Percentiles rank a stretch among this genome's conserved stretches.
Conservation (phyloP, 2,329 filamentous ascomycete genomes). For the Sporothrix mexicana region DNA sequence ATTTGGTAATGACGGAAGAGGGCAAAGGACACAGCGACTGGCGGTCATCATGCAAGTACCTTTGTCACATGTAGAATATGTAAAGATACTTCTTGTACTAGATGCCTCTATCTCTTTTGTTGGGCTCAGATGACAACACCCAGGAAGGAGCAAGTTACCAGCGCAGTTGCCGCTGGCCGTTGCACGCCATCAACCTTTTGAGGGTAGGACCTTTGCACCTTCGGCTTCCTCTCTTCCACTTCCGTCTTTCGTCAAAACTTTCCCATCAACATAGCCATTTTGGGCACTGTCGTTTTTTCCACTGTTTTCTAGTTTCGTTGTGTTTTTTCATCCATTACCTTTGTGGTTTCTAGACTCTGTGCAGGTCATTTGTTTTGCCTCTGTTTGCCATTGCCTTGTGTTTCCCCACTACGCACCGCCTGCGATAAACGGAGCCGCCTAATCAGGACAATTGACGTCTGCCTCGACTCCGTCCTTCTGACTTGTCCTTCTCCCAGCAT, state of each 20-base stretch:
- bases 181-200: slow-evolving; percentile 17
- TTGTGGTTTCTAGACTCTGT: neutral
- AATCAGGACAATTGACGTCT: slow-evolving; percentile 21
- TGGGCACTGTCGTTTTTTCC: neutral
- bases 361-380: neutral
- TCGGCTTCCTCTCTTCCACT: slow-evolving; percentile 8
- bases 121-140: slow-evolving; percentile 28
- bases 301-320: neutral
- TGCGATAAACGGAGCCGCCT: slow-evolving; percentile 15
- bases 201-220: neutral
- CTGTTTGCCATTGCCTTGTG: neutral
- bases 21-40: neutral
- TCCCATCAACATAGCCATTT: neutral
- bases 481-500: neutral
- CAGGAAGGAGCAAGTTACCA: slow-evolving; percentile 9
- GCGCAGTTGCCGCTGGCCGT: neutral
- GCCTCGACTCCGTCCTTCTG: slow-evolving; percentile 6
- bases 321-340: neutral
- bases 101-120: neutral
- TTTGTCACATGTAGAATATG: neutral
- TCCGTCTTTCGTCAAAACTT: slow-evolving; percentile 4
- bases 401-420: neutral
- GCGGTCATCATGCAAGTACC: neutral
- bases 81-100: neutral
- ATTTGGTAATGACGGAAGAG: slow-evolving; percentile 10